These are phyloP conservation scores for Sporothrix schenckii DNA, from an alignment of 2,329 filamentous ascomycete species.

Conservation along the genomic window DNA sequence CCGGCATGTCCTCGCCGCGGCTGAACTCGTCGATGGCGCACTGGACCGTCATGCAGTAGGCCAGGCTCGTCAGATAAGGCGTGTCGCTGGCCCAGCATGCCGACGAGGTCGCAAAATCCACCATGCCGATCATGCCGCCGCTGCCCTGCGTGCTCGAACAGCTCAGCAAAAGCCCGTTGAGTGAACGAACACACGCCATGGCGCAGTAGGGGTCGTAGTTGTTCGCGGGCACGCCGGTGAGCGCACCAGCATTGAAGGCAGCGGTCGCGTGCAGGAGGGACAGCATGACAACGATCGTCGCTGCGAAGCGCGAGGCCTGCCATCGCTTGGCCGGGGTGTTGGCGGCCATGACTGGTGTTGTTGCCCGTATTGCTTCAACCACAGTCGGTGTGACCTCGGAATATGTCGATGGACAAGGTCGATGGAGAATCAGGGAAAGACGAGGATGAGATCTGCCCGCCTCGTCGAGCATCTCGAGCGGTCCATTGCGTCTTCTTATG, in stretches of 20 bases:
- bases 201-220: slow-evolving; percentile 10
- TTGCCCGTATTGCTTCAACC: no score
- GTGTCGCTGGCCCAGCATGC: slow-evolving; percentile 11
- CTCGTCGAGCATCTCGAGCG: no score
- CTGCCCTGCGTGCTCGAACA: not conserved
- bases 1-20: not conserved
- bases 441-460: not conserved
- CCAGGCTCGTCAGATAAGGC: not conserved
- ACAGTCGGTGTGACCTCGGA: no score
- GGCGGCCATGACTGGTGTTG: not conserved
- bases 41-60: not conserved
- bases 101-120: slow-evolving; percentile 3
- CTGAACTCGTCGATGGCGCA: not conserved
- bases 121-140: slow-evolving; percentile 10
- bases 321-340: not conserved
- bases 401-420: not conserved
- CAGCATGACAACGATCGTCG: not conserved
- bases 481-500: not conserved
- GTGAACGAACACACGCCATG: not conserved
- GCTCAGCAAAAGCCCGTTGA: not conserved
- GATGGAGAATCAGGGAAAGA: not conserved
- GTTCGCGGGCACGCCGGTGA: not conserved
- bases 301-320: not conserved
- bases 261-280: no score
- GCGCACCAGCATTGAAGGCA: not conserved